Conservation (phyloP, 1,284 basidiomycete species). For the Tilletia walkeri region DNA sequence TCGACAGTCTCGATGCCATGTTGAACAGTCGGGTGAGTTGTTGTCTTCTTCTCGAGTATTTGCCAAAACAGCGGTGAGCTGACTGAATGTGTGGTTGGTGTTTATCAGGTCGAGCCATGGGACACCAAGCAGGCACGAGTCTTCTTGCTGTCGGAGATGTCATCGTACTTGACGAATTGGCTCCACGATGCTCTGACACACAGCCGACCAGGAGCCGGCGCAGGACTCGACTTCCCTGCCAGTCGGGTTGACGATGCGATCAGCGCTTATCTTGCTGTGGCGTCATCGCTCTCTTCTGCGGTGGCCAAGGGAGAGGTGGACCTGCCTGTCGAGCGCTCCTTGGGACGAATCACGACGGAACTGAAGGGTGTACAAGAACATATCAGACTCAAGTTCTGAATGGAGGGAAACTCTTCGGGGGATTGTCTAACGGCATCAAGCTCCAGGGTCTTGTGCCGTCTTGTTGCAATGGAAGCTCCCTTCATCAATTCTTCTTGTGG, state of each 20-base stretch:
- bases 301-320: conserved; percentile 11
- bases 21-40: conserved; percentile 68
- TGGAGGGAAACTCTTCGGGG: no score
- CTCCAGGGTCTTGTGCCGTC: no score
- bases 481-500: no score
- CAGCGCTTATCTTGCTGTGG: conserved; percentile 23
- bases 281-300: neutral
- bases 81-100: neutral
- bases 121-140: conserved; percentile 37
- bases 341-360: conserved; percentile 8
- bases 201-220: neutral
- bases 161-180: conserved; percentile 36
- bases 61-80: neutral
- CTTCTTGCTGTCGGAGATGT: conserved; percentile 43
- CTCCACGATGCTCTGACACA: conserved; percentile 25
- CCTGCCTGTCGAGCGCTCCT: neutral
- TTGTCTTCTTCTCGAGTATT: conserved; percentile 58
- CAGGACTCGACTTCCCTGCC: conserved; percentile 28
- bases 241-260: conserved; percentile 33
- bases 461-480: no score
- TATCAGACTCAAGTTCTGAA: conserved; percentile 11
- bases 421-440: no score
- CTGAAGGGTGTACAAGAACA: conserved; percentile 11
- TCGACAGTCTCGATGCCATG: conserved; percentile 80
- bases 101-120: conserved; percentile 42